Base-by-base conservation (phyloP, 2,329 filamentous ascomycete genomes). In the Epichloe sylvatica region DNA sequence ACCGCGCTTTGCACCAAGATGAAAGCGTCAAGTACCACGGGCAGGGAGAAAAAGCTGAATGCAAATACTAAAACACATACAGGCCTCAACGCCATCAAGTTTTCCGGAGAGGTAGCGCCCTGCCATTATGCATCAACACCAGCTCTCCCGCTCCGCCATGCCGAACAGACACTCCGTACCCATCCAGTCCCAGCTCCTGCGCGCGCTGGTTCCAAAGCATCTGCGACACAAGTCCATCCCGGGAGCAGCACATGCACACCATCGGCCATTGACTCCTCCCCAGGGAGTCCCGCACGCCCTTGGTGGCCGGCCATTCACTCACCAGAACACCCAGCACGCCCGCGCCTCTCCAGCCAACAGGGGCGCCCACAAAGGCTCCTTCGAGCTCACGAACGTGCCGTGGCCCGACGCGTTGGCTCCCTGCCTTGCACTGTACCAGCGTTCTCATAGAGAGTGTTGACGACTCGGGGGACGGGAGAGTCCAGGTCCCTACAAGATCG, bases 351-450 rank as follows among this genome's bases (percentile, higher is more conserved):
- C 86, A 94, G 0, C 82, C 83, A 0, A 75, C 68, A 1, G 88
- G 89, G 6, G 86, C 84, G 12, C 80, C 81, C 1, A 74, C 73
- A 59, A 92, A 84, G 0, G 87, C 79, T 3, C 91, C 91, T 60
- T 88, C 85, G 3, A 91, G 73, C 67, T 91, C 86, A n/a, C 86
- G 77, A 8, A 87, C 67, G 44, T 80, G 69, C 34, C 73, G 67
- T 0, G 86, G 85, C 0, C 77, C 71, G 12, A 72, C 63, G 43
- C 70, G 69, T 50, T 69, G 67, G 17, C 69, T 62, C 13, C 13
- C 70, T 1, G 74, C 77, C 64, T 91, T 92, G 72, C 86, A 91
- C 62, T 91, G 86, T 1, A 77, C 52, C 13, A 80, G 58, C 6
- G 77, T 69, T 45, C 67, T 70, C 35, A 80, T 19, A 4, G 51